These are phyloP conservation scores for Podospora comata DNA, from an alignment of 495 filamentous ascomycete species.

Conservation along the genomic window DNA sequence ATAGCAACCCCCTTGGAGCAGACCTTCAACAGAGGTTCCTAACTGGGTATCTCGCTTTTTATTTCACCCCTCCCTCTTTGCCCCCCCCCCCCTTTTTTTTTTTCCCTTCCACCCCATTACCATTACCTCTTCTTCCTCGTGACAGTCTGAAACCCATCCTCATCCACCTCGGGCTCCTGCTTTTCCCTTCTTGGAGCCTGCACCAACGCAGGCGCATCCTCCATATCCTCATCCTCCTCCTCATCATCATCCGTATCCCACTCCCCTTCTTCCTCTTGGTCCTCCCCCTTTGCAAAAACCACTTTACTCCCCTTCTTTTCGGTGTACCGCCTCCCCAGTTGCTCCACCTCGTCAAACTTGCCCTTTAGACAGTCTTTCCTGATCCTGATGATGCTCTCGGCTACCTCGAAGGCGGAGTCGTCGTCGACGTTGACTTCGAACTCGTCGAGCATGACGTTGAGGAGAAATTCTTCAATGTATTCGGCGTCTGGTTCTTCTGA, in stretches of 20 bases:
- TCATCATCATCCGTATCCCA: constrained; percentile 51
- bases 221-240: constrained; percentile 70
- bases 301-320: constrained; percentile 53
- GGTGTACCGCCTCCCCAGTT: constrained; percentile 64
- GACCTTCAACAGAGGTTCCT: not conserved
- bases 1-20: not conserved
- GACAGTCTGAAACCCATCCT: constrained; percentile 93
- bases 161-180: constrained; percentile 74
- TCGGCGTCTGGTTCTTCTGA: constrained; percentile 66
- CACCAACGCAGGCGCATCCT: constrained; percentile 62
- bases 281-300: constrained; percentile 58
- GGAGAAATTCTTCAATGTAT: constrained; percentile 76
- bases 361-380: constrained; percentile 59
- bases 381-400: constrained; percentile 65
- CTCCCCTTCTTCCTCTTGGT: constrained; percentile 58
- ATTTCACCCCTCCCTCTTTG: not conserved
- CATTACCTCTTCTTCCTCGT: constrained; percentile 63
- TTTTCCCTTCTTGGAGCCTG: constrained; percentile 57
- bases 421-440: constrained; percentile 91
- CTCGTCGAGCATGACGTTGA: constrained; percentile 92
- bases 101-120: not conserved
- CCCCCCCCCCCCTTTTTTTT: not conserved
- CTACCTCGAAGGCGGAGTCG: constrained; percentile 73
- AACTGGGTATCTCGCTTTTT: not conserved
- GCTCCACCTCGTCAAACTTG: constrained; percentile 64